phyloP scores from a whole-genome alignment of 805 yeast species.

The Blastobotrys mokoenaii region DNA sequence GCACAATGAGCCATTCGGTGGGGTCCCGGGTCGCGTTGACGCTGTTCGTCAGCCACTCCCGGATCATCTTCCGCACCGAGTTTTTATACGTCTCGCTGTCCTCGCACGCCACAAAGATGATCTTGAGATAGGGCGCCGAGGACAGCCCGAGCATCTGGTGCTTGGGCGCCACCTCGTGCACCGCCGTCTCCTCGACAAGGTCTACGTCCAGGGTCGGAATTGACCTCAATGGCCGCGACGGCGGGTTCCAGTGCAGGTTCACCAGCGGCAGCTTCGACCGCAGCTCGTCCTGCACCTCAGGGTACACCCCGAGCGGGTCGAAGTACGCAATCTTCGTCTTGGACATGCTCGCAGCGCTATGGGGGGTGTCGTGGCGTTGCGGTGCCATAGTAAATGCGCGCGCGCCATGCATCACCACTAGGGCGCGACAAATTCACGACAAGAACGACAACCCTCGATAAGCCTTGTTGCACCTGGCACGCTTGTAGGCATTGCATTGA shows the following conservation, averaged over 20 bases:
- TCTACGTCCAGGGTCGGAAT: slow-evolving; percentile 50
- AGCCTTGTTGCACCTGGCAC: background rate
- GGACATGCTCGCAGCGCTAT: slow-evolving; percentile 1
- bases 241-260: slow-evolving; percentile 61
- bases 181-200: slow-evolving; percentile 51
- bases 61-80: slow-evolving; percentile 72
- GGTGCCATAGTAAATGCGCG: background rate
- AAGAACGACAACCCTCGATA: background rate
- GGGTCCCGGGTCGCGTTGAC: slow-evolving; percentile 34
- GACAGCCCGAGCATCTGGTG: slow-evolving; percentile 34
- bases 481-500: too few species aligned
- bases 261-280: slow-evolving; percentile 44
- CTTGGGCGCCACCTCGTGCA: slow-evolving; percentile 18
- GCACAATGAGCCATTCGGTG: slow-evolving; percentile 56
- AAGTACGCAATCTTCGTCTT: slow-evolving; percentile 45
- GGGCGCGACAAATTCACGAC: background rate
- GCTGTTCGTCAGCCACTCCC: slow-evolving; percentile 61
- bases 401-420: background rate
- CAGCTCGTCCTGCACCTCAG: slow-evolving; percentile 37
- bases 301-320: slow-evolving; percentile 63
- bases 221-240: slow-evolving; percentile 49
- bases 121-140: slow-evolving; percentile 48
- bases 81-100: slow-evolving; percentile 67
- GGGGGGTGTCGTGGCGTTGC: background rate
- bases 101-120: slow-evolving; percentile 61